phyloP scores from a whole-genome alignment of 2,329 filamentous ascomycete genomes.

The Sporothrix phasma region DNA sequence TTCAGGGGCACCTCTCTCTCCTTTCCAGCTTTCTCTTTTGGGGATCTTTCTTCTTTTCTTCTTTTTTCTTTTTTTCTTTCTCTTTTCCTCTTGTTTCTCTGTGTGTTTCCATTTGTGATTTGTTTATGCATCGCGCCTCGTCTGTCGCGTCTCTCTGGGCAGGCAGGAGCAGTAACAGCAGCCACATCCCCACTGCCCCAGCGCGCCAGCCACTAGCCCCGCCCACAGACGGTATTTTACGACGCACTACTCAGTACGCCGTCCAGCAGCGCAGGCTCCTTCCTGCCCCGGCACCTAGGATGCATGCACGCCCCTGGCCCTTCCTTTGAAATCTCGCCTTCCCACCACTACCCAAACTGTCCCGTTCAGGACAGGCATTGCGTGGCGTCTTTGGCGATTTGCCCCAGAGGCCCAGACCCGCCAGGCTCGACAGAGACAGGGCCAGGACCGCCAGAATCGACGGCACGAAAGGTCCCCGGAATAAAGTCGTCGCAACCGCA shows the following conservation, averaged over 20 bases:
- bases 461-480: not conserved
- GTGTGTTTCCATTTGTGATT: too few relatives aligned
- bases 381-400: slow-evolving; percentile 3
- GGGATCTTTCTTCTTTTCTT: not conserved
- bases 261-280: too few relatives aligned
- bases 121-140: too few relatives aligned
- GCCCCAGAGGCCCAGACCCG: not conserved
- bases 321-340: not conserved
- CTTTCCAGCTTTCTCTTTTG: not conserved
- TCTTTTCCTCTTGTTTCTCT: not conserved
- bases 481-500: slow-evolving; percentile 5
- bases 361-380: not conserved
- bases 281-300: too few relatives aligned
- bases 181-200: too few relatives aligned
- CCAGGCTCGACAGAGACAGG: not conserved
- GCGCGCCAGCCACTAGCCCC: not conserved
- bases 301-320: slow-evolving; percentile 7
- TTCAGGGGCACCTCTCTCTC: not conserved
- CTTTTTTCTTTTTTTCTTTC: not conserved
- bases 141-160: not conserved
- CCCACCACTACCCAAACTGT: not conserved
- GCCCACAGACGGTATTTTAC: too few relatives aligned
- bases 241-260: too few relatives aligned
- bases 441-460: not conserved
- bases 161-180: not conserved